Percentiles rank a stretch among this genome's conserved stretches.
Conservation (phyloP, 176 grass and related monocot genomes). For the Carex pumila region DNA sequence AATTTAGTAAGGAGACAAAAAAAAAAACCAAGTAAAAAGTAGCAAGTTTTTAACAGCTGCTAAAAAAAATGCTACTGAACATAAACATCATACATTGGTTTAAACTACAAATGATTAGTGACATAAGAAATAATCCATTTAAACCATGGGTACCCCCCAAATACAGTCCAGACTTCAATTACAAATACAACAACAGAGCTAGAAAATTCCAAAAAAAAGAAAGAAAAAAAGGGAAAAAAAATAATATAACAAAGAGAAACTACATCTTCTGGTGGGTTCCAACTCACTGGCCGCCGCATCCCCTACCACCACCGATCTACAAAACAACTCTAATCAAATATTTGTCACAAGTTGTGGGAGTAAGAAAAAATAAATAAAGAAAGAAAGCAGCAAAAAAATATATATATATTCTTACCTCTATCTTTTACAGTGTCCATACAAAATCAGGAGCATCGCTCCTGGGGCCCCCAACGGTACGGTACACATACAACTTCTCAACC, state of each 20-base stretch:
- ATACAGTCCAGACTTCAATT: slow-evolving; percentile 22
- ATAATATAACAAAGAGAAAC: slow-evolving; percentile 25
- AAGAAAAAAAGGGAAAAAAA: not conserved
- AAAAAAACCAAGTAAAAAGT: not conserved
- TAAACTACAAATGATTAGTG: slow-evolving; percentile 19
- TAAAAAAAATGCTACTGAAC: not conserved
- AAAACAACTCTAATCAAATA: slow-evolving; percentile 2
- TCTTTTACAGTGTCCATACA: slow-evolving; percentile 30
- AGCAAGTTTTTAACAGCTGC: not conserved
- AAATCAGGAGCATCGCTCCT: slow-evolving; percentile 52
- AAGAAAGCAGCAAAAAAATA: not conserved
- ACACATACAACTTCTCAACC: slow-evolving; percentile 63
- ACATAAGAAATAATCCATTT: slow-evolving; percentile 24
- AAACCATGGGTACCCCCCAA: slow-evolving; percentile 13
- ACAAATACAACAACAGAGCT: slow-evolving; percentile 24
- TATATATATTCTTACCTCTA: not conserved
- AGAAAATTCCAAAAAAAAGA: slow-evolving; percentile 11
- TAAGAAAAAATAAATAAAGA: not conserved
- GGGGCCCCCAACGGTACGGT: slow-evolving; percentile 47
- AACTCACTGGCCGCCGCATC: not conserved
- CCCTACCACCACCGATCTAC: not conserved
- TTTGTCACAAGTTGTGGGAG: not conserved
- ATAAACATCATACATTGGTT: slow-evolving; percentile 7
- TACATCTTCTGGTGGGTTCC: slow-evolving; percentile 19
- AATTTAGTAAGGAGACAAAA: not conserved